These are phyloP conservation scores for Kazachstania taianensis DNA, from an alignment of 805 yeast genomes.

Conservation along the genomic window DNA sequence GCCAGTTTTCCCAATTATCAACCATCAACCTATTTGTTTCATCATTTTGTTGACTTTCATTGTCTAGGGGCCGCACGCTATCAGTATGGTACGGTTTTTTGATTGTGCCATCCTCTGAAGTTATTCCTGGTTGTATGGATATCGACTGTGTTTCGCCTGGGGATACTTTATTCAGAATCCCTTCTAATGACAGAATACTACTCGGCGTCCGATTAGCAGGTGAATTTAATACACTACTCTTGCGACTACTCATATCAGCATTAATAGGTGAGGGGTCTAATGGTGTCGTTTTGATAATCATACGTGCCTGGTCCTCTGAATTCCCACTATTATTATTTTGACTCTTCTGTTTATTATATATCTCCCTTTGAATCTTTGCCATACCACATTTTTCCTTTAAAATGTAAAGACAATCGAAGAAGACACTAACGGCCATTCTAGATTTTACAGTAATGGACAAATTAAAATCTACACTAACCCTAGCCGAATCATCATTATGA, in stretches of 20 bases:
- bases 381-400: slow-evolving; percentile 82
- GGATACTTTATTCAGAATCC: slow-evolving; percentile 1
- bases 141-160: not conserved
- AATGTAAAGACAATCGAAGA: slow-evolving; percentile 82
- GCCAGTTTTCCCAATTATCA: slow-evolving; percentile 35
- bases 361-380: slow-evolving; percentile 44
- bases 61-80: not conserved
- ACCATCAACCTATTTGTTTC: slow-evolving; percentile 5
- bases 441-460: slow-evolving; percentile 53
- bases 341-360: not conserved
- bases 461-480: slow-evolving; percentile 23
- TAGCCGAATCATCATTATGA: not conserved
- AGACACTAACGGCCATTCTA: slow-evolving; percentile 85
- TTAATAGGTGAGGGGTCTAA: slow-evolving; percentile 72
- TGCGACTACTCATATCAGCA: slow-evolving; percentile 15
- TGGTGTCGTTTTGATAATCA: slow-evolving; percentile 68
- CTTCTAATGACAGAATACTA: slow-evolving; percentile 3
- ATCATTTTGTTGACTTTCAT: not conserved
- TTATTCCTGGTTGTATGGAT: not conserved
- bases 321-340: slow-evolving; percentile 9
- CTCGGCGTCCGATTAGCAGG: slow-evolving; percentile 7
- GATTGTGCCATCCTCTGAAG: not conserved
- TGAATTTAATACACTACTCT: slow-evolving; percentile 10
- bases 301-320: slow-evolving; percentile 44
- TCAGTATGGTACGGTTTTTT: not conserved